Evolutionary conservation across 768 basidiomycete genomes (phyloP).

Genomic region (Suillus alpinus): DNA sequence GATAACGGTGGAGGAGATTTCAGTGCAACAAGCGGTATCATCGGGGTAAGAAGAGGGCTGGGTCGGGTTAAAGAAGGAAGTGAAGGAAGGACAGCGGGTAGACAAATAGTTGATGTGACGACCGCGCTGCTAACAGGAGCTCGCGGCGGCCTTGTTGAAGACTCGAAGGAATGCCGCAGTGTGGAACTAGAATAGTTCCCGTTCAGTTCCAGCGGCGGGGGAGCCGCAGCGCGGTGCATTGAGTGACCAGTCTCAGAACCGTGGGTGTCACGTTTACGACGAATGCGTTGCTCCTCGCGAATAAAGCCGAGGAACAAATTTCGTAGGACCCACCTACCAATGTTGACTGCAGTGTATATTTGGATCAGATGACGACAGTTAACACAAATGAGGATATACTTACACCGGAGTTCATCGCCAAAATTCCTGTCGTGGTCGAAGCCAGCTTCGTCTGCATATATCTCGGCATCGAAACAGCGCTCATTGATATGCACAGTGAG

Average conservation of each 20-base stretch:
- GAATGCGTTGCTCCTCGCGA: slow-evolving; percentile 57
- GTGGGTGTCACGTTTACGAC: slow-evolving; percentile 31
- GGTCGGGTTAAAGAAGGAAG: slow-evolving; percentile 41
- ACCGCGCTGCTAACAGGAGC: slow-evolving; percentile 41
- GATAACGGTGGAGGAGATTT: slow-evolving; percentile 28
- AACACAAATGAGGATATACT: slow-evolving; percentile 29
- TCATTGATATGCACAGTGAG: slow-evolving; percentile 87
- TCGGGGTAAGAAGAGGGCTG: slow-evolving; percentile 57
- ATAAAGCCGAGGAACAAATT: slow-evolving; percentile 84
- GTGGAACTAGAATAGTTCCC: slow-evolving; percentile 14
- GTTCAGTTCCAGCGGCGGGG: slow-evolving; percentile 25
- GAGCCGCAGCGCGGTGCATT: slow-evolving; percentile 20
- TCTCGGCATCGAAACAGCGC: slow-evolving; percentile 89
- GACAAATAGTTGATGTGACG: slow-evolving; percentile 61
- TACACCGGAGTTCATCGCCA: slow-evolving; percentile 79
- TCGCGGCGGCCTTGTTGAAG: slow-evolving; percentile 20
- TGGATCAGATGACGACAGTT: slow-evolving; percentile 7
- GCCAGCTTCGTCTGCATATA: slow-evolving; percentile 91
- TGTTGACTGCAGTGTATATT: slow-evolving; percentile 58
- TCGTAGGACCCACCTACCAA: slow-evolving; percentile 87
- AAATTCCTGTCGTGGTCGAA: slow-evolving; percentile 57
- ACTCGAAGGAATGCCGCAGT: slow-evolving; percentile 29
- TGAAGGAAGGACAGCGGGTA: slow-evolving; percentile 58
- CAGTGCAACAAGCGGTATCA: slow-evolving; percentile 47
- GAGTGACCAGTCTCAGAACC: slow-evolving; percentile 18